phyloP scores from a whole-genome alignment of 768 basidiomycete genomes.

The Pisolithus orientalis region DNA sequence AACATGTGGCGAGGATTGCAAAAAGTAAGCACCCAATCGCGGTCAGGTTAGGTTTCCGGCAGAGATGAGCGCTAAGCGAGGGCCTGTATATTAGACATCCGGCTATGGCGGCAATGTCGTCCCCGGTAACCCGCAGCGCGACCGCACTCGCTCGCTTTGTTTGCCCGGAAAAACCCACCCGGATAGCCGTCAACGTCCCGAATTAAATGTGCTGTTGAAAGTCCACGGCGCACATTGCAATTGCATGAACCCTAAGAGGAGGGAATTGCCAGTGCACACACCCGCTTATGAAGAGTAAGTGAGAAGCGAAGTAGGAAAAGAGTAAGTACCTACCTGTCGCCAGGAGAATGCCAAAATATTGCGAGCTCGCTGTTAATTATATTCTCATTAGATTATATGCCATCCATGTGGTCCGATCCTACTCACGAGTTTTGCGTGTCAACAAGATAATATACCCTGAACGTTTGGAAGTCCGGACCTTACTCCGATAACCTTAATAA shows the following conservation, averaged over 20 bases:
- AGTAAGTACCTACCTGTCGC: conserved; percentile 27
- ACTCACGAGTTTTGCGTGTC: conserved; percentile 38
- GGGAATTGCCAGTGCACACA: conserved; percentile 51
- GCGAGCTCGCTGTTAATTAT: conserved; percentile 35
- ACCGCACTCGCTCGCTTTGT: conserved; percentile 59
- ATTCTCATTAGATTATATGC: background rate
- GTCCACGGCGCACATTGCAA: background rate
- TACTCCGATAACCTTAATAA: background rate
- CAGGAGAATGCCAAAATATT: conserved; percentile 54
- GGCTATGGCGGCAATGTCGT: conserved; percentile 53
- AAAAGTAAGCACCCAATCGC: conserved; percentile 55
- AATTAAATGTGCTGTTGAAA: background rate
- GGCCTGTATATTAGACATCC: conserved; percentile 54
- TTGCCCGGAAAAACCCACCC: conserved; percentile 57
- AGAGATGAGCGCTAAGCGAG: conserved; percentile 38
- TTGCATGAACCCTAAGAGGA: conserved; percentile 41
- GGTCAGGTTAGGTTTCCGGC: conserved; percentile 51
- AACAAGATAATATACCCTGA: conserved; percentile 54
- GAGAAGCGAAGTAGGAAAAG: background rate
- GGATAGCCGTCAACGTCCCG: conserved; percentile 41
- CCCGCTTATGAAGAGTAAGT: conserved; percentile 28
- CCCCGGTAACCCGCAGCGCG: conserved; percentile 60
- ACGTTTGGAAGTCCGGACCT: background rate
- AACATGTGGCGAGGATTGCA: conserved; percentile 35
- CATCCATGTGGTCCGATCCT: background rate